A percentile compares a stretch with the other conserved stretches of the same genome.
Conservation (phyloP, 345 rosid genomes). For the Pugionium dolabratum region DNA sequence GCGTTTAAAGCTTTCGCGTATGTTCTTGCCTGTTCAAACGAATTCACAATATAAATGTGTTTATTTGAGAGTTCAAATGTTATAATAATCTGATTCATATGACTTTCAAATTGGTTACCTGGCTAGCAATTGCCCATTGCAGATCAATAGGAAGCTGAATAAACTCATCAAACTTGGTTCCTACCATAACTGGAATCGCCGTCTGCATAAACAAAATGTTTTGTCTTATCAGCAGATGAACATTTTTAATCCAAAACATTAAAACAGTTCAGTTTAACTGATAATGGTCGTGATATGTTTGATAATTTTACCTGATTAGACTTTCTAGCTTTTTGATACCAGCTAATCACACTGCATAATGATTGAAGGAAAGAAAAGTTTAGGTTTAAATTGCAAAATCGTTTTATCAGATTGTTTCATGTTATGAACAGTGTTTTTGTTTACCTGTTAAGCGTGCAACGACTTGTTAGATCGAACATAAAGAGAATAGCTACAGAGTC, state of each 20-base stretch:
- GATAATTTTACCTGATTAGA: constrained; percentile 62
- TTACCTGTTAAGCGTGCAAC: constrained; percentile 71
- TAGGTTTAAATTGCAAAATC: background rate
- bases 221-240: too few relatives aligned
- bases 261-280: too few relatives aligned
- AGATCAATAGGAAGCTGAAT: constrained; percentile 86
- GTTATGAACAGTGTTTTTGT: background rate
- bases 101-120: constrained; percentile 46
- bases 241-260: too few relatives aligned
- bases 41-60: background rate
- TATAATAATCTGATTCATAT: too few relatives aligned
- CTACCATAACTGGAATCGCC: constrained; percentile 85
- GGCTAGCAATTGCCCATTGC: constrained; percentile 88
- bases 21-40: constrained; percentile 67
- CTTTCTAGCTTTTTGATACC: constrained; percentile 81
- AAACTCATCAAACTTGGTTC: constrained; percentile 94
- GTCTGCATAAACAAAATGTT: constrained; percentile 40
- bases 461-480: constrained; percentile 91
- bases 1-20: constrained; percentile 85
- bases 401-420: background rate
- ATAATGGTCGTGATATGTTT: too few relatives aligned
- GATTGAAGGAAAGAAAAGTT: background rate
- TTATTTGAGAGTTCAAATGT: background rate
- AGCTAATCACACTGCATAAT: constrained; percentile 61
- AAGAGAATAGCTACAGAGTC: constrained; percentile 84